Evolutionary conservation across 352 stramenopile species (phyloP).

Genomic region (Phytopythium mirpurense): DNA sequence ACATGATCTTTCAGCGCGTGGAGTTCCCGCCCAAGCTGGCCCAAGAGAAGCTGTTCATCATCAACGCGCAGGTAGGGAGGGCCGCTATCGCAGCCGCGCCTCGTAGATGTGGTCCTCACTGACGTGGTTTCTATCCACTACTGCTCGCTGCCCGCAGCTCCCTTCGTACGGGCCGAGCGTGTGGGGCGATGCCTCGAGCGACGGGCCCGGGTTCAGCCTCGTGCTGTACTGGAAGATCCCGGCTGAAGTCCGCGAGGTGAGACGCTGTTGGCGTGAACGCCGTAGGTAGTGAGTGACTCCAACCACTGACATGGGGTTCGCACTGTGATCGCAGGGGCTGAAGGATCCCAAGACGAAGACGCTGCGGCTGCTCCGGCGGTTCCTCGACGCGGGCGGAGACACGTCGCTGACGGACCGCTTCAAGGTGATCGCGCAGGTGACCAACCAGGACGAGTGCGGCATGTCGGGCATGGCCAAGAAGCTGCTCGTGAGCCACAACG

Average conservation of each 20-base stretch:
- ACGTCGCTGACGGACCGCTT: conserved; percentile 73
- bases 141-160: conserved; percentile 23
- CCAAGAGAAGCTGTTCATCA: conserved; percentile 65
- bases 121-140: background rate
- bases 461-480: conserved; percentile 74
- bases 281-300: too few relatives aligned
- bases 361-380: conserved; percentile 65
- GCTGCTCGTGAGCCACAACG: conserved; percentile 73
- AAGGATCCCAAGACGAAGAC: conserved; percentile 48
- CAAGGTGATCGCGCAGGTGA: conserved; percentile 84
- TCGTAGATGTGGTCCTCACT: background rate
- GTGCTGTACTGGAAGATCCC: conserved; percentile 83
- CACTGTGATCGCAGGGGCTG: conserved; percentile 40
- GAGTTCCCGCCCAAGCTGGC: conserved; percentile 50
- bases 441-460: conserved; percentile 79
- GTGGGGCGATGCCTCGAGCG: conserved; percentile 54
- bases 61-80: conserved; percentile 65
- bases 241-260: conserved; percentile 46
- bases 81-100: background rate
- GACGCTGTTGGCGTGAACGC: background rate
- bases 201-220: conserved; percentile 71
- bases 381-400: conserved; percentile 58
- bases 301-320: background rate
- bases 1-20: conserved; percentile 71
- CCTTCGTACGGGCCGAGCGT: conserved; percentile 73